phyloP scores from a whole-genome alignment of 495 filamentous ascomycete genomes.

The Neurospora intermedia region DNA sequence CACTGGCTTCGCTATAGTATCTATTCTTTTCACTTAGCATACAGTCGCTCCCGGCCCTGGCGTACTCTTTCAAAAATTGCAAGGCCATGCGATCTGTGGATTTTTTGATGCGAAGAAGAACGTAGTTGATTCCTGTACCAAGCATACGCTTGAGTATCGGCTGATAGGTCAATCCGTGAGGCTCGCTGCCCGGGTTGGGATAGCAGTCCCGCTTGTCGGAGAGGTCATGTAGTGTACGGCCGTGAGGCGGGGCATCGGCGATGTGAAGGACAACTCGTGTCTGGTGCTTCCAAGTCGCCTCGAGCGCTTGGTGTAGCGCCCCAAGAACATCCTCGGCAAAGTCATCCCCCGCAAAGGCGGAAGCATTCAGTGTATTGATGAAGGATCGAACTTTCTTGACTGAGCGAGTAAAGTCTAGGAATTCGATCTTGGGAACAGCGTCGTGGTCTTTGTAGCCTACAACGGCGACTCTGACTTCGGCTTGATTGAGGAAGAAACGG shows the following conservation, averaged over 20 bases:
- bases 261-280: slow-evolving; percentile 32
- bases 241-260: slow-evolving; percentile 25
- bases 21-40: slow-evolving; percentile 14
- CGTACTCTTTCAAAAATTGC: slow-evolving; percentile 18
- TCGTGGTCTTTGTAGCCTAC: slow-evolving; percentile 29
- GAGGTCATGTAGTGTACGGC: slow-evolving; percentile 13
- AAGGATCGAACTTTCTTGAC: slow-evolving; percentile 9
- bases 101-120: slow-evolving; percentile 22
- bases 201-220: slow-evolving; percentile 8
- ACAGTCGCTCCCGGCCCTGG: slow-evolving; percentile 9
- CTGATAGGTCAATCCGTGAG: slow-evolving; percentile 21
- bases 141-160: slow-evolving; percentile 20
- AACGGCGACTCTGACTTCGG: slow-evolving; percentile 31
- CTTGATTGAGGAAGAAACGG: slow-evolving; percentile 25
- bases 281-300: slow-evolving; percentile 21
- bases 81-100: slow-evolving; percentile 25
- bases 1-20: slow-evolving; percentile 9
- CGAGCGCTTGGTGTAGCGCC: slow-evolving; percentile 17
- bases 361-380: slow-evolving; percentile 5
- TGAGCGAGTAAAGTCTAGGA: slow-evolving; percentile 14
- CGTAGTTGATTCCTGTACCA: slow-evolving; percentile 25
- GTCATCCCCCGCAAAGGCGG: slow-evolving; percentile 18
- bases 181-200: slow-evolving; percentile 19
- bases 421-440: slow-evolving; percentile 14
- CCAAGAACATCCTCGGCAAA: slow-evolving; percentile 27